Conservation (phyloP, 1,284 basidiomycete genomes). For the Sporisorium iseilematis-ciliati region DNA sequence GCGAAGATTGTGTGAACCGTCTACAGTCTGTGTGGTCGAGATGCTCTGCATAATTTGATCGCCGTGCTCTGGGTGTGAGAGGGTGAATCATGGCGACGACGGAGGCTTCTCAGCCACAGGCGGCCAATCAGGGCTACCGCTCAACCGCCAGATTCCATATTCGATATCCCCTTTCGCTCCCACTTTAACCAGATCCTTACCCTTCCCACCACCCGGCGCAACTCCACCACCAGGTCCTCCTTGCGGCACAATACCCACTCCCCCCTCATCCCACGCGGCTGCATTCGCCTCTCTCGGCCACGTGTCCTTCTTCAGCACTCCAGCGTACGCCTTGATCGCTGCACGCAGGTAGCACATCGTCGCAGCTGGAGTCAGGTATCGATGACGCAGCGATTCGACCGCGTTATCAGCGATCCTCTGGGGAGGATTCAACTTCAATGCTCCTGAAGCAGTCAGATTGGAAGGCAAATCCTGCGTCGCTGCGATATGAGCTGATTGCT, state of each 20-base stretch:
- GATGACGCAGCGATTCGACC: constrained; percentile 27
- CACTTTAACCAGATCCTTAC: constrained; percentile 29
- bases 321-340: constrained; percentile 39
- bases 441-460: background rate
- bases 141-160: constrained; percentile 52
- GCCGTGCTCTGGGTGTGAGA: background rate
- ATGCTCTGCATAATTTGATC: background rate
- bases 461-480: constrained; percentile 1
- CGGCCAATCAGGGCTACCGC: constrained; percentile 43
- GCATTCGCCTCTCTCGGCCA: constrained; percentile 42
- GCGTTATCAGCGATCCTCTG: constrained; percentile 53
- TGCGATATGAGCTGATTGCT: constrained; percentile 9
- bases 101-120: constrained; percentile 8
- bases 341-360: constrained; percentile 54
- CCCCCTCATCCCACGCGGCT: constrained; percentile 26
- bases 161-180: constrained; percentile 57
- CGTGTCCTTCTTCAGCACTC: constrained; percentile 25
- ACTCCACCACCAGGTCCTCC: constrained; percentile 45
- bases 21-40: background rate
- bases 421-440: constrained; percentile 25
- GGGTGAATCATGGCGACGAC: background rate
- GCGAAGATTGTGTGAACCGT: background rate
- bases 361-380: constrained; percentile 56
- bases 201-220: constrained; percentile 41
- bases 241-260: constrained; percentile 25